A percentile compares a stretch with the other conserved stretches of the same genome.
phyloP scores from a whole-genome alignment of 371 early-diverging fungal genomes.

The Globomyces sp. region DNA sequence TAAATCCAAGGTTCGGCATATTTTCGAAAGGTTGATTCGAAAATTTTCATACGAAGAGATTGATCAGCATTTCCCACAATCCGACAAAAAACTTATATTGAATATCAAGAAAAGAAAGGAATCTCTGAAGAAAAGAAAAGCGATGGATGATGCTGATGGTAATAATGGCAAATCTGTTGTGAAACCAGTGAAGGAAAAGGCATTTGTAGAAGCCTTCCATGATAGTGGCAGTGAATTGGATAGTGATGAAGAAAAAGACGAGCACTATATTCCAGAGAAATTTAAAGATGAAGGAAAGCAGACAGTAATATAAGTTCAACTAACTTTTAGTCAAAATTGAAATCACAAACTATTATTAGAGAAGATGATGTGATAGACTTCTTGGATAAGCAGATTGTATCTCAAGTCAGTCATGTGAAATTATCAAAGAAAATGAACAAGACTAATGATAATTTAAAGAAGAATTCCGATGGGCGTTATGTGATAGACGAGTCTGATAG shows the following conservation, averaged over 20 bases:
- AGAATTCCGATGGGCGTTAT: constrained; percentile 73
- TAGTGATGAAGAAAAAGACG: constrained; percentile 34
- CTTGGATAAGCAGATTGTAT: constrained; percentile 81
- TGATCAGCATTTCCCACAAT: constrained; percentile 78
- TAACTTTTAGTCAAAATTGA: constrained; percentile 12
- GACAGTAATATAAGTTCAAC: constrained; percentile 12
- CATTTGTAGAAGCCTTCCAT: constrained; percentile 88
- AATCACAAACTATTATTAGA: constrained; percentile 32
- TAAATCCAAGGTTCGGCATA: constrained; percentile 86
- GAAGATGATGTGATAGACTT: constrained; percentile 85
- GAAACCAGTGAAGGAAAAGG: constrained; percentile 43
- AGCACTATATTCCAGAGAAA: constrained; percentile 41
- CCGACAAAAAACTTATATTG: constrained; percentile 79
- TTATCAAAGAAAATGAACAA: constrained; percentile 21
- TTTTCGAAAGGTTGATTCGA: constrained; percentile 89
- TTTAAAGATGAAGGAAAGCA: constrained; percentile 22
- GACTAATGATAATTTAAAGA: constrained; percentile 50
- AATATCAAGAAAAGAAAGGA: constrained; percentile 93
- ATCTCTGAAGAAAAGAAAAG: constrained; percentile 78
- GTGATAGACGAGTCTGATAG: constrained; percentile 58
- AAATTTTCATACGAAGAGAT: constrained; percentile 78
- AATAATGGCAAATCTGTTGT: constrained; percentile 56
- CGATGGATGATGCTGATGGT: constrained; percentile 38
- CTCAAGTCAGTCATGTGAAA: constrained; percentile 41
- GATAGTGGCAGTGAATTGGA: constrained; percentile 87